Evolutionary conservation across 2,329 filamentous ascomycete species (phyloP).

Genomic region (Exophiala xenobiotica): DNA sequence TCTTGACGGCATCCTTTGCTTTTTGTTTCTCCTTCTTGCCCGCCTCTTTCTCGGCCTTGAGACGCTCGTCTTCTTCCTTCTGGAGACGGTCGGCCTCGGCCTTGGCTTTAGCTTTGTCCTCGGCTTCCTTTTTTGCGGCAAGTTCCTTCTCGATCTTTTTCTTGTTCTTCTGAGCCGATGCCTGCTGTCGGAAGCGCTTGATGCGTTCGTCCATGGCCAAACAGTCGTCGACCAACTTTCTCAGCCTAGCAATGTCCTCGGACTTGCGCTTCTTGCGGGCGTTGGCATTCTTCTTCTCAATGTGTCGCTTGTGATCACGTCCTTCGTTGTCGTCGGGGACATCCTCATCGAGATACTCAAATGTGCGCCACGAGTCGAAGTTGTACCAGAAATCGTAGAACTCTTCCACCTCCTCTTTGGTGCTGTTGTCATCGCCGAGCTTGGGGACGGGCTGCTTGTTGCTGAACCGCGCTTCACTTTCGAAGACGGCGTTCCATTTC

Average conservation of each 20-base stretch:
- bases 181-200: constrained; percentile 92
- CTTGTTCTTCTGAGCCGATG: constrained; percentile 94
- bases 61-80: constrained; percentile 80
- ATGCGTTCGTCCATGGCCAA: constrained; percentile 88
- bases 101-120: constrained; percentile 81
- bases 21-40: constrained; percentile 97
- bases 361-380: constrained; percentile 96
- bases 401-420: constrained; percentile 83
- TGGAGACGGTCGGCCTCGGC: constrained; percentile 76
- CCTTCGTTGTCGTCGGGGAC: constrained; percentile 98
- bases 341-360: constrained; percentile 98
- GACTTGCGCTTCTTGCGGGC: constrained; percentile 99
- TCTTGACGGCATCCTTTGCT: constrained; percentile 98
- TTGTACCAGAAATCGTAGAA: constrained; percentile 99
- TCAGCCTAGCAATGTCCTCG: constrained; percentile 88
- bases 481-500: constrained; percentile 87
- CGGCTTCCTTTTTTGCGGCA: constrained; percentile 79
- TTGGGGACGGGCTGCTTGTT: constrained; percentile 83
- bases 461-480: constrained; percentile 89
- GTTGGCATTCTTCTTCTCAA: constrained; percentile 97
- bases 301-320: constrained; percentile 97
- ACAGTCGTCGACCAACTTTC: constrained; percentile 84
- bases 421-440: constrained; percentile 79
- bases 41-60: constrained; percentile 79
- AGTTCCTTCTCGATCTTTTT: constrained; percentile 88